These are phyloP conservation scores for Raphanus sativus DNA, from an alignment of 345 rosid species.

Conservation along the genomic window DNA sequence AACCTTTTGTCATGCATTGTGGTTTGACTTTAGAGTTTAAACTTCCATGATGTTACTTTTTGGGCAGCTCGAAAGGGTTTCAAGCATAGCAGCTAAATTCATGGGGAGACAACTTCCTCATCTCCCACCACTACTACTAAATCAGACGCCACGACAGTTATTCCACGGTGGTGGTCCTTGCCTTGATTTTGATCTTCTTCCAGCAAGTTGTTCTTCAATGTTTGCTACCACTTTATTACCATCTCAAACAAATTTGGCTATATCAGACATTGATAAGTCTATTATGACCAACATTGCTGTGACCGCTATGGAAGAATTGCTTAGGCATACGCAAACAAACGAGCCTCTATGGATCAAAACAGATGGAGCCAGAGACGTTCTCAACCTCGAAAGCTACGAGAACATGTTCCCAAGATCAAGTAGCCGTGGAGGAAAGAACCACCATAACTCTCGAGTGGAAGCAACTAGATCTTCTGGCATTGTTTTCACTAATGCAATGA, in stretches of 20 bases:
- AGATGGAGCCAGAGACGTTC: conserved; percentile 56
- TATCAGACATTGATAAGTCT: conserved; percentile 87
- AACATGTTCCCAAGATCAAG: conserved; percentile 58
- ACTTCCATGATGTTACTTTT: neutral
- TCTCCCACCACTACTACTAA: conserved; percentile 65
- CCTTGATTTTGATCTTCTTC: conserved; percentile 89
- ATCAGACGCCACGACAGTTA: conserved; percentile 66
- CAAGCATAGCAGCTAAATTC: conserved; percentile 89
- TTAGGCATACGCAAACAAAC: conserved; percentile 72
- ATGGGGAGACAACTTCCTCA: conserved; percentile 90
- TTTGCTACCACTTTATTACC: conserved; percentile 44
- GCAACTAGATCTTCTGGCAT: conserved; percentile 80
- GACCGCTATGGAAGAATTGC: conserved; percentile 76
- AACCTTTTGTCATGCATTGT: no score
- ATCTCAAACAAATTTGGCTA: conserved; percentile 47
- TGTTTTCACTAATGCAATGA: conserved; percentile 69
- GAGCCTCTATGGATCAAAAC: conserved; percentile 84
- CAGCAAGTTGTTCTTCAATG: conserved; percentile 50
- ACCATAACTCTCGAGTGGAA: conserved; percentile 62
- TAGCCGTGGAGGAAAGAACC: conserved; percentile 51
- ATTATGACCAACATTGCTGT: conserved; percentile 72
- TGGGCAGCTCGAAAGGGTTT: conserved; percentile 85
- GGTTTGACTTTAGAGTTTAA: neutral
- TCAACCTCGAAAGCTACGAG: conserved; percentile 65
- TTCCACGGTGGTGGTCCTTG: conserved; percentile 66